Evolutionary conservation across 2,329 filamentous ascomycete genomes (phyloP).

Genomic region (Paramyrothecium sp.): DNA sequence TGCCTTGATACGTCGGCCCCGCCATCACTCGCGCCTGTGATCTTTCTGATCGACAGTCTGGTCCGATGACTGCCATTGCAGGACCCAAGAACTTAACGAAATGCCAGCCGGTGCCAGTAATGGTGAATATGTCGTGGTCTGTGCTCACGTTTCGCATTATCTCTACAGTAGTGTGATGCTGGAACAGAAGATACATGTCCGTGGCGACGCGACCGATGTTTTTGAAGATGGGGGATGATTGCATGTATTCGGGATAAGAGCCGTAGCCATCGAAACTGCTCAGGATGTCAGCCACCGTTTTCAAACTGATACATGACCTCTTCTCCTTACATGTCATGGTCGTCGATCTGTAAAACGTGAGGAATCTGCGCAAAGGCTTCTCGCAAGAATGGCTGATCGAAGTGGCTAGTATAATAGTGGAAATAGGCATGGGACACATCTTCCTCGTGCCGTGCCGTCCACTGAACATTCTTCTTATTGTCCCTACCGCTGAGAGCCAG

Average conservation of each 20-base stretch:
- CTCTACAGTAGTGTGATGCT: slow-evolving; percentile 94
- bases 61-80: slow-evolving; percentile 83
- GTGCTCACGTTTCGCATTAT: slow-evolving; percentile 85
- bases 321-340: slow-evolving; percentile 88
- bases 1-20: slow-evolving; percentile 92
- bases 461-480: slow-evolving; percentile 82
- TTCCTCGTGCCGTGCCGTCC: slow-evolving; percentile 94
- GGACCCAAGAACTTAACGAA: slow-evolving; percentile 97
- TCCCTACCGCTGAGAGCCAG: slow-evolving; percentile 90
- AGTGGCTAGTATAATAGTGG: slow-evolving; percentile 98
- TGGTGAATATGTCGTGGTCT: slow-evolving; percentile 90
- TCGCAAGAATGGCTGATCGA: slow-evolving; percentile 90
- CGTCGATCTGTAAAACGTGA: slow-evolving; percentile 87
- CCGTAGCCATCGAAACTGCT: slow-evolving; percentile 91
- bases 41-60: slow-evolving; percentile 88
- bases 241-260: slow-evolving; percentile 98
- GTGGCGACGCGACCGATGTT: slow-evolving; percentile 95
- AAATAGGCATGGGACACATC: slow-evolving; percentile 97
- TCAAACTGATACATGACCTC: neutral
- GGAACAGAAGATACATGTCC: slow-evolving; percentile 97
- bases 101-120: slow-evolving; percentile 97
- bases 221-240: slow-evolving; percentile 95
- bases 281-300: slow-evolving; percentile 10
- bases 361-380: slow-evolving; percentile 98
- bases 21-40: slow-evolving; percentile 91